Evolutionary conservation across 768 basidiomycete genomes (phyloP), one percentile per base, ranked within the genome.

Genomic region (Auriculariales sp.): DNA sequence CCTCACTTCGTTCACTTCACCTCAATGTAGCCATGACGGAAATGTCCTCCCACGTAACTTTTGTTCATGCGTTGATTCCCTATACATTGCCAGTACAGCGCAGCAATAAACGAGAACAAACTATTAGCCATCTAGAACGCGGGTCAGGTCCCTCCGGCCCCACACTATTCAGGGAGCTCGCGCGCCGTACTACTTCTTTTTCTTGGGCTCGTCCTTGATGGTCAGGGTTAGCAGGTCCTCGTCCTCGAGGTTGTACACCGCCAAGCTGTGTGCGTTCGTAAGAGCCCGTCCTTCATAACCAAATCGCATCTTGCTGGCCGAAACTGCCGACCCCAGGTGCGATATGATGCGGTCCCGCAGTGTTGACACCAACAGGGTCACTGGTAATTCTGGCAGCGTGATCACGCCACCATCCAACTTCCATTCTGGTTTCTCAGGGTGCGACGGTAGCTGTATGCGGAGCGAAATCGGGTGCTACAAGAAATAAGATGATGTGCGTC

Each of bases 351-450:
- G 81, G 62, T 97, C 93, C 34, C 94, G 81, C 19, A 99, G 70
- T 3, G 89, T 86, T 5, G 89, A 88, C 51, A 97, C 84, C 39
- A 93, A 68, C 39, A 90, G 66, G 50, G 77, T 90, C 58, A 95
- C 73, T 9, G 90, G 86, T 28, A 97, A 66, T 51, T 95, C 90
- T 1, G 79, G 74, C 51, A 99, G 72, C 9, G 78, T 79, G 52
- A 92, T 77, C 33, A 79, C 67, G 48, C 71, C 73, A 0, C 92
- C 93, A 58, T 94, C 79, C 49, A 95, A 70, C 59, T 94, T 92
- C 88, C 87, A 94, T 64, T 94, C 93, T 0, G 92, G 83, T 61
- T 87, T 91, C 29, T 81, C 77, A 1, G 82, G 67, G 57, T 92
- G 81, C 48, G 68, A 72, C 1, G 94, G 92, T 55, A 99, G 70